Percentiles rank a stretch among this genome's conserved stretches.
phyloP scores from a whole-genome alignment of 2,329 filamentous ascomycete species.

The Phialemoniopsis sp. region DNA sequence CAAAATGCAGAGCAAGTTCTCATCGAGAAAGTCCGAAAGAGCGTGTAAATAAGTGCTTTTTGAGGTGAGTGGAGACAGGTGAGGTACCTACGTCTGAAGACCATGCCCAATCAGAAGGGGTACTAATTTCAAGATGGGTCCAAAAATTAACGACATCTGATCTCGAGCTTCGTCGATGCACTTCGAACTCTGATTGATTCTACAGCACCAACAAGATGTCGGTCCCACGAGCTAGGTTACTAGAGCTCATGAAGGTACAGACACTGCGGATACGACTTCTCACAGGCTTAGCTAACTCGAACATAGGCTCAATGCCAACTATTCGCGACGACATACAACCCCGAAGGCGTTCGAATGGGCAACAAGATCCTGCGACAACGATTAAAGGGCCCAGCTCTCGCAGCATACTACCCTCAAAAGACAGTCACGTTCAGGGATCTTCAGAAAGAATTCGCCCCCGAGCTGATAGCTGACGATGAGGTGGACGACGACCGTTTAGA shows the following conservation, averaged over 20 bases:
- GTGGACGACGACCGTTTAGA: constrained; percentile 76
- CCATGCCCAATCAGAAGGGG: too few relatives aligned
- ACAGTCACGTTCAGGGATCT: constrained; percentile 70
- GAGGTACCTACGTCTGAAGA: too few relatives aligned
- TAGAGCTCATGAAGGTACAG: constrained; percentile 75
- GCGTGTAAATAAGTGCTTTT: too few relatives aligned
- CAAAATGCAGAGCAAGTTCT: too few relatives aligned
- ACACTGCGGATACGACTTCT: neutral
- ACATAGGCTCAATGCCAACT: constrained; percentile 80
- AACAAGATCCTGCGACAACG: constrained; percentile 91
- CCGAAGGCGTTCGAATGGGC: constrained; percentile 73
- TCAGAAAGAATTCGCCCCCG: constrained; percentile 62
- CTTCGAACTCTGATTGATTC: too few relatives aligned
- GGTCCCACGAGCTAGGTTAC: constrained; percentile 55
- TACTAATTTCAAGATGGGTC: too few relatives aligned
- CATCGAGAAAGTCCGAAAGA: too few relatives aligned
- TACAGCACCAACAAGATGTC: constrained; percentile 42
- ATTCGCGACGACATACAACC: constrained; percentile 91
- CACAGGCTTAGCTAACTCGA: constrained; percentile 3
- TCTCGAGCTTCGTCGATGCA: too few relatives aligned
- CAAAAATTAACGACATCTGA: too few relatives aligned
- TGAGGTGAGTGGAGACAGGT: too few relatives aligned
- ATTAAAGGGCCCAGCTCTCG: constrained; percentile 76
- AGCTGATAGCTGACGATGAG: constrained; percentile 68
- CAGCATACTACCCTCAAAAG: constrained; percentile 82